phyloP scores from a whole-genome alignment of 441 rosid species.

The Raphanus hybrid region DNA sequence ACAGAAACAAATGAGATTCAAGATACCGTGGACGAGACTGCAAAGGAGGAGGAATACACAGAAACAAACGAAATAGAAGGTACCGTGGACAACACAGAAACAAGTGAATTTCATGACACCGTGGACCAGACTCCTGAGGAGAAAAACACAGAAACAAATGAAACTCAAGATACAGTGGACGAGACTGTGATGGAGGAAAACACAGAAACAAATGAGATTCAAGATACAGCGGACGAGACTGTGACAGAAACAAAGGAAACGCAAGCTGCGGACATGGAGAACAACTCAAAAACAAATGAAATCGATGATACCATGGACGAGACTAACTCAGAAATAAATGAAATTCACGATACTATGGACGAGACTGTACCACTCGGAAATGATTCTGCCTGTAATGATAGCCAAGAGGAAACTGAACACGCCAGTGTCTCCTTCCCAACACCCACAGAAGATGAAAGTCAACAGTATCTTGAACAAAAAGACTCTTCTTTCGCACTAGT shows the following conservation, averaged over 20 bases:
- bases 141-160: conserved; percentile 23
- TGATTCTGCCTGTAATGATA: conserved; percentile 19
- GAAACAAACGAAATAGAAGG: conserved; percentile 38
- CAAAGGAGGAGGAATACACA: conserved; percentile 4
- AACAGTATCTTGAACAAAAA: conserved; percentile 18
- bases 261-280: conserved; percentile 13
- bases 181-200: conserved; percentile 29
- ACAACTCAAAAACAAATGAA: conserved; percentile 29
- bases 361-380: conserved; percentile 40
- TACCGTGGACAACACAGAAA: conserved; percentile 22
- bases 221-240: conserved; percentile 34
- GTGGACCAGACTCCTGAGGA: conserved; percentile 29
- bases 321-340: conserved; percentile 28
- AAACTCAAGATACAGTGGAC: conserved; percentile 33
- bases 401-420: conserved; percentile 37
- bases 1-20: conserved; percentile 23
- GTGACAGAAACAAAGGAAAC: conserved; percentile 27
- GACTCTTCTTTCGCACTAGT: conserved; percentile 17
- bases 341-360: conserved; percentile 15
- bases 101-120: conserved; percentile 35
- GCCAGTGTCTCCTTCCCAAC: conserved; percentile 18
- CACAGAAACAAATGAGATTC: conserved; percentile 26
- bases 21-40: background rate
- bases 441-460: conserved; percentile 20
- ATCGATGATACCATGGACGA: conserved; percentile 45